These are phyloP conservation scores for Chondrostereum purpureum DNA, from an alignment of 1,284 basidiomycete genomes.

Conservation along the genomic window DNA sequence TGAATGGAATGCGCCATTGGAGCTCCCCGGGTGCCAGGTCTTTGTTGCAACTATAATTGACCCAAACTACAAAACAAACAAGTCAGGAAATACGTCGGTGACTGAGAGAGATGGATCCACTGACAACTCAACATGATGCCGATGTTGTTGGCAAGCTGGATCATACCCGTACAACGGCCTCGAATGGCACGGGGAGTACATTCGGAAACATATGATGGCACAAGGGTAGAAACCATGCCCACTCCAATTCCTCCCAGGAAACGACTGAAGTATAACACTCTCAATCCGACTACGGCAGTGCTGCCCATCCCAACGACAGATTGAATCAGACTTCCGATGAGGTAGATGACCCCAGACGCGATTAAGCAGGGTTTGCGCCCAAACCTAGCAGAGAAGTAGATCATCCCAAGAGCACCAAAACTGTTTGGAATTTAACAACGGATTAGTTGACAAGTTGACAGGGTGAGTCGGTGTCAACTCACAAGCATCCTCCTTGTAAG, in stretches of 20 bases:
- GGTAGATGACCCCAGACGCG: conserved; percentile 46
- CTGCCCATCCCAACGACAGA: conserved; percentile 37
- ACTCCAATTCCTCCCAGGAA: conserved; percentile 43
- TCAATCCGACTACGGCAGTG: conserved; percentile 29
- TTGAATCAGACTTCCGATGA: conserved; percentile 49
- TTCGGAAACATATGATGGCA: conserved; percentile 54
- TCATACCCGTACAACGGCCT: conserved; percentile 49
- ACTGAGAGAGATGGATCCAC: conserved; percentile 15
- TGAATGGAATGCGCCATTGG: conserved; percentile 54
- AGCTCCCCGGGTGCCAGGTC: conserved; percentile 27
- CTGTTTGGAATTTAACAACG: conserved; percentile 17
- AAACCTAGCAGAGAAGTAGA: conserved; percentile 33
- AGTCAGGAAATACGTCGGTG: conserved; percentile 1
- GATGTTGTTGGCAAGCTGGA: conserved; percentile 45
- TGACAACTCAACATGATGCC: conserved; percentile 47
- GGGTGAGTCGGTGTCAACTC: conserved; percentile 24
- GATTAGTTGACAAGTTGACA: conserved; percentile 4
- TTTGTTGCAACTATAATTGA: conserved; percentile 37
- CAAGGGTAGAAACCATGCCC: conserved; percentile 46
- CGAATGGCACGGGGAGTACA: conserved; percentile 50
- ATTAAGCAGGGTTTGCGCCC: conserved; percentile 44
- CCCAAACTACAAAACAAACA: conserved; percentile 29
- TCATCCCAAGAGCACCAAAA: conserved; percentile 39
- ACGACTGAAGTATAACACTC: conserved; percentile 41
- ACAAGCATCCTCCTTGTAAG: conserved; percentile 55